Percentiles rank a stretch among this genome's conserved stretches.
Evolutionary conservation across 257 asterid genomes (phyloP).

Genomic region (Mentha longifolia): DNA sequence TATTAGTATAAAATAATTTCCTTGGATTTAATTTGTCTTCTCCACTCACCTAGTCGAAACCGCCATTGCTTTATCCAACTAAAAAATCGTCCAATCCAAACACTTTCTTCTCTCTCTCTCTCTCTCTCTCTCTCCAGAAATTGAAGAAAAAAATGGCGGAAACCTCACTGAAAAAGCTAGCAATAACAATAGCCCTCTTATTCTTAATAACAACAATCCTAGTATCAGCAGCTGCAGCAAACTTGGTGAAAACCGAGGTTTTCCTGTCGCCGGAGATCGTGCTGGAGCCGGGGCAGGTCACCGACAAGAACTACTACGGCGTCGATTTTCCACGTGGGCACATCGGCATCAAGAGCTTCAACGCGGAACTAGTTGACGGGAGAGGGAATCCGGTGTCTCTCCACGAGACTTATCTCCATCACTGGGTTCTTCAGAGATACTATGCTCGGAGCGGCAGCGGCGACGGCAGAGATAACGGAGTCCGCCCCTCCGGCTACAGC

Average conservation of each 20-base stretch:
- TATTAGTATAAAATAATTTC: too few relatives aligned
- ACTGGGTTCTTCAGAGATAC: constrained; percentile 59
- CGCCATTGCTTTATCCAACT: too few relatives aligned
- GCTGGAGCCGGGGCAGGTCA: constrained; percentile 60
- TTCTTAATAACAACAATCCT: neutral
- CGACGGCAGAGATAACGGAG: neutral
- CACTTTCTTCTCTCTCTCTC: neutral
- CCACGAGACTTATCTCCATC: constrained; percentile 70
- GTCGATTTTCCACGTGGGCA: constrained; percentile 69
- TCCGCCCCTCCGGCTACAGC: constrained; percentile 27
- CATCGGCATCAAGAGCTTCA: constrained; percentile 57
- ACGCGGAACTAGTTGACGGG: constrained; percentile 66
- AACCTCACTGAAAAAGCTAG: neutral
- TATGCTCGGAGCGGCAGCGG: neutral
- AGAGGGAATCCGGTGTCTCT: constrained; percentile 62
- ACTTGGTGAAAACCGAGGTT: constrained; percentile 43
- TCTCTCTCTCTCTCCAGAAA: neutral
- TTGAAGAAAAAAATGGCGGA: neutral
- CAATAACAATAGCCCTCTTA: constrained; percentile 19
- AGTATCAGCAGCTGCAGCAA: constrained; percentile 23
- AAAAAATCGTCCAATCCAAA: too few relatives aligned
- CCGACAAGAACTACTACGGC: constrained; percentile 50
- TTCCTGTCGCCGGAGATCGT: constrained; percentile 63
- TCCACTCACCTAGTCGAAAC: too few relatives aligned
- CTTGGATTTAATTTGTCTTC: too few relatives aligned